A percentile compares a stretch with the other conserved stretches of the same genome.
Conservation (phyloP, 2,329 filamentous ascomycete species). For the Hysterium pulicare region DNA sequence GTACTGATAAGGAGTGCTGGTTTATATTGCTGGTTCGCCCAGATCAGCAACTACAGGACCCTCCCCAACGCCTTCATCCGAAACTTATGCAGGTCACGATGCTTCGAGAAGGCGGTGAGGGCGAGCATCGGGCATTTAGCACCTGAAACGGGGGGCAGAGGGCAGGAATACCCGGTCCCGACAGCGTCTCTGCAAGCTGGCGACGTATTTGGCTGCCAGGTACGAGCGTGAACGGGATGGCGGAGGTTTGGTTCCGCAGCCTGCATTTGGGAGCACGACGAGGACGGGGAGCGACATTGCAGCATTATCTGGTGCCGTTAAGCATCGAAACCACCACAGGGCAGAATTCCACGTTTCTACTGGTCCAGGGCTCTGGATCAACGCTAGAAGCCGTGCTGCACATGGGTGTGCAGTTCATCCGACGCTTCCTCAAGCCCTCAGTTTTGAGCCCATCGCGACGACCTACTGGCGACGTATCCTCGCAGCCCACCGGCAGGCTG, state of each 20-base stretch:
- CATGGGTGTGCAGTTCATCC: slow-evolving; percentile 1
- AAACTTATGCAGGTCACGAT: slow-evolving; percentile 15
- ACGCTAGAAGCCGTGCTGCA: not conserved
- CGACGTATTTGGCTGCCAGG: slow-evolving; percentile 1
- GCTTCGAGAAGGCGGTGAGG: slow-evolving; percentile 16
- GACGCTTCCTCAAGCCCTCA: not conserved
- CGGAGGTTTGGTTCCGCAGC: slow-evolving; percentile 1
- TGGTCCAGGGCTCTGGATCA: not conserved
- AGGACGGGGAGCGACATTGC: not conserved
- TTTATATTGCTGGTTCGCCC: slow-evolving; percentile 26
- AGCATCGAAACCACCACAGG: not conserved
- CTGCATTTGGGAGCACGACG: not conserved
- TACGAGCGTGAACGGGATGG: slow-evolving; percentile 1
- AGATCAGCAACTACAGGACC: slow-evolving; percentile 23
- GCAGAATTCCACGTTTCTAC: not conserved
- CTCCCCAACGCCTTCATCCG: slow-evolving; percentile 4
- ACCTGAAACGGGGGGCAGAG: slow-evolving; percentile 1
- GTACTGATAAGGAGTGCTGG: slow-evolving; percentile 26
- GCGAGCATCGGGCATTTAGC: slow-evolving; percentile 12
- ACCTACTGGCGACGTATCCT: no score
- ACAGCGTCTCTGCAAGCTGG: not conserved
- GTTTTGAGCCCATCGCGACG: no score
- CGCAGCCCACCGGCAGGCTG: no score
- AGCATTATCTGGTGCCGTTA: not conserved
- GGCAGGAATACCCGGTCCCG: slow-evolving; percentile 1